Conservation (phyloP, 805 yeast species). For the Blastobotrys muscicola region DNA sequence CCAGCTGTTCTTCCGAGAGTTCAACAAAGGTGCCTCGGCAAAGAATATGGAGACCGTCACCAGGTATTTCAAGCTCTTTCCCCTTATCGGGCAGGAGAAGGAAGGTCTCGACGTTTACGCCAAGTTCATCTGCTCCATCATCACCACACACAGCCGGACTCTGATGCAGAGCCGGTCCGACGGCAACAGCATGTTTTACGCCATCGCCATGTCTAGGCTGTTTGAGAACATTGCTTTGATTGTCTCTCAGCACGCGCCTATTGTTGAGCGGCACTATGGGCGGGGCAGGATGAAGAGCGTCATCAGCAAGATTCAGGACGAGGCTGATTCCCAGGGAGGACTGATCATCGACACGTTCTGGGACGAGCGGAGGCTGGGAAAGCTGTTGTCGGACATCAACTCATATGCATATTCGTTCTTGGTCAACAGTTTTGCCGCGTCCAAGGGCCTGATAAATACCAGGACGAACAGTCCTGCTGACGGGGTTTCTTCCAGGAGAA, state of each 20-base stretch:
- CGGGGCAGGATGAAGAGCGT: conserved; percentile 47
- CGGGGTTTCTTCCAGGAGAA: conserved; percentile 1
- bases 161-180: conserved; percentile 33
- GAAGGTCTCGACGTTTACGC: conserved; percentile 76
- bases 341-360: conserved; percentile 77
- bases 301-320: conserved; percentile 66
- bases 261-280: conserved; percentile 70
- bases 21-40: conserved; percentile 56
- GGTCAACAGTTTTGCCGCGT: conserved; percentile 25
- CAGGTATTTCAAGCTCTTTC: conserved; percentile 75
- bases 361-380: conserved; percentile 57
- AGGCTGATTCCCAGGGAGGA: conserved; percentile 89
- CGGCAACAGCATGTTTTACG: conserved; percentile 27
- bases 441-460: not conserved
- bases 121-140: conserved; percentile 73
- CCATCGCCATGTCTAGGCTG: conserved; percentile 34
- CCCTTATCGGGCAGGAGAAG: conserved; percentile 63
- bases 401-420: conserved; percentile 45
- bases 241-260: conserved; percentile 74
- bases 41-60: conserved; percentile 65
- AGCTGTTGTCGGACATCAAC: conserved; percentile 44
- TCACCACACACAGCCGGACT: conserved; percentile 66
- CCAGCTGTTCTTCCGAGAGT: conserved; percentile 47
- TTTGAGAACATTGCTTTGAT: conserved; percentile 80
- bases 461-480: not conserved